Evolutionary conservation across 1,139 yeast species (phyloP).

Genomic region (Kluyveromyces sp.): DNA sequence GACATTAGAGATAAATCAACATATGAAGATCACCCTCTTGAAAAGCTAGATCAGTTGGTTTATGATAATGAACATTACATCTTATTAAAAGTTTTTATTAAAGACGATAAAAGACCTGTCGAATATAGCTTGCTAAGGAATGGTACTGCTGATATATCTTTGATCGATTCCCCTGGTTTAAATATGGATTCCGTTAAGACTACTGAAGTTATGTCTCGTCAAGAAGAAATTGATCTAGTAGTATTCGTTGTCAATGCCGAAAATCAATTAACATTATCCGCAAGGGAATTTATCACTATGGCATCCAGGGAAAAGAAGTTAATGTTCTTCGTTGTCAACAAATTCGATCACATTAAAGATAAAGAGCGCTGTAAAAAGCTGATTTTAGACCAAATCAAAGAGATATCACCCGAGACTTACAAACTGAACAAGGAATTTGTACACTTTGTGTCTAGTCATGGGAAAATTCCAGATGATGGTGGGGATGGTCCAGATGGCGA

Average conservation of each 20-base stretch:
- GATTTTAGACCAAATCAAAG: constrained; percentile 81
- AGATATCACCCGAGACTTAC: constrained; percentile 82
- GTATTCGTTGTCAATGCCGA: constrained; percentile 96
- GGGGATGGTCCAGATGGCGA: constrained; percentile 33
- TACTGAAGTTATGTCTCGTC: constrained; percentile 89
- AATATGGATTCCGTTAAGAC: constrained; percentile 92
- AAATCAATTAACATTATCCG: constrained; percentile 89
- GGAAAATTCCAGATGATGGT: constrained; percentile 33
- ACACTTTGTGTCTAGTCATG: constrained; percentile 78
- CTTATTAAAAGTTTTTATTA: constrained; percentile 70
- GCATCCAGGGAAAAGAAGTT: constrained; percentile 90
- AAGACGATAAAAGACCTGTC: constrained; percentile 58
- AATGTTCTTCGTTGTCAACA: constrained; percentile 88
- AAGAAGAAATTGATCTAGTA: constrained; percentile 94
- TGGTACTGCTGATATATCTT: constrained; percentile 85
- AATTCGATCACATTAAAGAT: constrained; percentile 77
- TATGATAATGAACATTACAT: constrained; percentile 65
- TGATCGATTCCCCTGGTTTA: constrained; percentile 96
- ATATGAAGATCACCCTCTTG: constrained; percentile 47
- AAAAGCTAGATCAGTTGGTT: constrained; percentile 61
- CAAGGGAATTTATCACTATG: constrained; percentile 84
- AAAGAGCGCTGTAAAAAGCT: constrained; percentile 68
- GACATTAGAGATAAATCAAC: constrained; percentile 57
- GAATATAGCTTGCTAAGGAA: constrained; percentile 71
- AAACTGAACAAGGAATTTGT: constrained; percentile 83